A percentile compares a stretch with the other conserved stretches of the same genome.
These are phyloP conservation scores for Dendrostoma leiphaemia DNA, from an alignment of 2,329 filamentous ascomycete genomes.

Conservation along the genomic window DNA sequence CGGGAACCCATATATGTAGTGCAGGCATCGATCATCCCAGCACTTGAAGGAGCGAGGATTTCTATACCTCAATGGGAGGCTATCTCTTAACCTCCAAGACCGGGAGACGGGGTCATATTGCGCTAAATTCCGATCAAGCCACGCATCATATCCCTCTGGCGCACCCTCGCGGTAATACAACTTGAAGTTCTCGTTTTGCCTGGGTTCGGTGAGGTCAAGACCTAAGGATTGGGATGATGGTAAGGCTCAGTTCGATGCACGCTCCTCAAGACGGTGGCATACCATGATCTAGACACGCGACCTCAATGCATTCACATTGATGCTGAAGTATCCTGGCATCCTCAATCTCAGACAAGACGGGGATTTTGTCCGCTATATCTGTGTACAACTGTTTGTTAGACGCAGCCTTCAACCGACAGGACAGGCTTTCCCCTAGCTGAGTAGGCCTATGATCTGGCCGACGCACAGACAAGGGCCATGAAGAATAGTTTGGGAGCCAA, in stretches of 20 bases:
- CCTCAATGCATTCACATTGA: conserved; percentile 57
- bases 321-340: conserved; percentile 57
- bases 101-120: conserved; percentile 47
- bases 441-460: no score
- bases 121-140: conserved; percentile 52
- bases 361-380: conserved; percentile 36
- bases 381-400: no score
- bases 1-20: conserved; percentile 58
- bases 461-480: background rate
- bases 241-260: background rate
- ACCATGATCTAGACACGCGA: conserved; percentile 49
- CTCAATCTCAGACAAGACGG: conserved; percentile 52
- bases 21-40: conserved; percentile 51
- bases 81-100: conserved; percentile 36
- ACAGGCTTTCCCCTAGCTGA: no score
- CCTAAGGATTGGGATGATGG: conserved; percentile 28
- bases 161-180: conserved; percentile 36
- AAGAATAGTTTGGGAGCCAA: background rate
- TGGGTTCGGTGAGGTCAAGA: conserved; percentile 39
- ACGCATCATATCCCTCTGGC: conserved; percentile 46
- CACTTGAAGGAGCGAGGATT: conserved; percentile 50
- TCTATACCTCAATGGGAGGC: conserved; percentile 33
- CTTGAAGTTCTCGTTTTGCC: conserved; percentile 37
- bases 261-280: conserved; percentile 21
- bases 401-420: no score